phyloP scores from a whole-genome alignment of 495 filamentous ascomycete genomes.

The Aspergillus diversus region DNA sequence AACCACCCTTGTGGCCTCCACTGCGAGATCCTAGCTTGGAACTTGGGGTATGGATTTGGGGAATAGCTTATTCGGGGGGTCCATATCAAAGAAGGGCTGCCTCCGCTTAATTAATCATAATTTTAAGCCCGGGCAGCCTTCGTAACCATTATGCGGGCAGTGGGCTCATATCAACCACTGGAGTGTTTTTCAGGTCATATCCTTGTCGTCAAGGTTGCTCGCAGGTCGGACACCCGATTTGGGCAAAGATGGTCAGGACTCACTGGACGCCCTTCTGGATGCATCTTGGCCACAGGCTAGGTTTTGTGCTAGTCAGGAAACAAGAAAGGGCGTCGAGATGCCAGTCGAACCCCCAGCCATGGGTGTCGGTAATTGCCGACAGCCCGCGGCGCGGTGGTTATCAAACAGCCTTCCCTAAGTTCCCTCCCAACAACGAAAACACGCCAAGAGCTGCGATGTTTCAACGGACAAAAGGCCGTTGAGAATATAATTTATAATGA shows the following conservation, averaged over 20 bases:
- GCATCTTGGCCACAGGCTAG: neutral
- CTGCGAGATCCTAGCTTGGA: neutral
- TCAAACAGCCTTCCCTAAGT: neutral
- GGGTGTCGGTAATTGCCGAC: slow-evolving; percentile 2
- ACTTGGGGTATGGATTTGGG: neutral
- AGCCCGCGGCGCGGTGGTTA: neutral
- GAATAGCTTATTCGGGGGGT: neutral
- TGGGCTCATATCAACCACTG: neutral
- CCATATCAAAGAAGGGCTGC: neutral
- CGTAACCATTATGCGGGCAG: too few species aligned
- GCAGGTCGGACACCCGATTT: slow-evolving; percentile 3
- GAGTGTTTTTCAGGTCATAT: neutral
- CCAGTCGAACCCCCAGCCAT: neutral
- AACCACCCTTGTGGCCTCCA: slow-evolving; percentile 1
- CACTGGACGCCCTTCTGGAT: neutral
- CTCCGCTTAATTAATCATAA: too few species aligned
- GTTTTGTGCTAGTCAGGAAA: neutral
- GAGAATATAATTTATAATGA: neutral
- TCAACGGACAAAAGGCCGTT: neutral
- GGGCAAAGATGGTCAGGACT: neutral
- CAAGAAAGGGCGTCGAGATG: neutral
- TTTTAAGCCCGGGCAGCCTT: neutral
- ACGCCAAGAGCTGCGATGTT: neutral
- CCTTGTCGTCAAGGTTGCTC: neutral
- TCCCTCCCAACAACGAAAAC: neutral